phyloP scores from a whole-genome alignment of 2,329 filamentous ascomycete genomes.

The Ilyonectria destructans region DNA sequence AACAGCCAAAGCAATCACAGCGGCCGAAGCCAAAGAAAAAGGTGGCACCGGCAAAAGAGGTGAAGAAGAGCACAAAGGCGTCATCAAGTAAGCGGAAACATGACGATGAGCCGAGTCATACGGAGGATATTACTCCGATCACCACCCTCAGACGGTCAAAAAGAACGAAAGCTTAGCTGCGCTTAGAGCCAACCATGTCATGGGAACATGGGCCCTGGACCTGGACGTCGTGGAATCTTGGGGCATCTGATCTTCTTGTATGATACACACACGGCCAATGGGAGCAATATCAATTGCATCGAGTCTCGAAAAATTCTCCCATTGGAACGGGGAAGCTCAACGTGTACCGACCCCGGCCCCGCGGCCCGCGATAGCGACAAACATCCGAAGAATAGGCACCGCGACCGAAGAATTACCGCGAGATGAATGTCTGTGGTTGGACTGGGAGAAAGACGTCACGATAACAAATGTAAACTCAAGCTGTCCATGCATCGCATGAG shows the following conservation, averaged over 20 bases:
- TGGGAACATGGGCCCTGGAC: conserved; percentile 4
- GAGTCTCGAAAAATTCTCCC: conserved; percentile 10
- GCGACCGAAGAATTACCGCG: conserved; percentile 47
- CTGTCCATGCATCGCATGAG: conserved; percentile 14
- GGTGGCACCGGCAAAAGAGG: conserved; percentile 21
- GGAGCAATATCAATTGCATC: conserved; percentile 11
- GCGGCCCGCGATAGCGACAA: conserved; percentile 45
- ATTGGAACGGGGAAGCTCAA: conserved; percentile 13
- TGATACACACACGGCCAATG: conserved; percentile 13
- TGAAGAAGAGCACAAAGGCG: conserved; percentile 26
- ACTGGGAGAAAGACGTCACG: conserved; percentile 26
- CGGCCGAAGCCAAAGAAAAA: conserved; percentile 17
- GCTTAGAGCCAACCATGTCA: conserved; percentile 2
- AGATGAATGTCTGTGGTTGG: conserved; percentile 21
- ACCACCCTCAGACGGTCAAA: conserved; percentile 47
- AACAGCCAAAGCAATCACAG: conserved; percentile 12
- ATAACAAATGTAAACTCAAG: conserved; percentile 32
- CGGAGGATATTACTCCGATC: conserved; percentile 35
- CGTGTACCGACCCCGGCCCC: conserved; percentile 33
- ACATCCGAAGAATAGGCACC: conserved; percentile 45
- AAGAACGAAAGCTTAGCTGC: conserved; percentile 38
- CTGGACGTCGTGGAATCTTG: neutral
- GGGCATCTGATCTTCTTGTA: conserved; percentile 12
- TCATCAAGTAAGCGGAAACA: conserved; percentile 46
- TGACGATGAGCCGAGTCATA: conserved; percentile 18